Evolutionary conservation across 108 stramenopile species (phyloP).

Genomic region (Nannochloropsis gaditana): DNA sequence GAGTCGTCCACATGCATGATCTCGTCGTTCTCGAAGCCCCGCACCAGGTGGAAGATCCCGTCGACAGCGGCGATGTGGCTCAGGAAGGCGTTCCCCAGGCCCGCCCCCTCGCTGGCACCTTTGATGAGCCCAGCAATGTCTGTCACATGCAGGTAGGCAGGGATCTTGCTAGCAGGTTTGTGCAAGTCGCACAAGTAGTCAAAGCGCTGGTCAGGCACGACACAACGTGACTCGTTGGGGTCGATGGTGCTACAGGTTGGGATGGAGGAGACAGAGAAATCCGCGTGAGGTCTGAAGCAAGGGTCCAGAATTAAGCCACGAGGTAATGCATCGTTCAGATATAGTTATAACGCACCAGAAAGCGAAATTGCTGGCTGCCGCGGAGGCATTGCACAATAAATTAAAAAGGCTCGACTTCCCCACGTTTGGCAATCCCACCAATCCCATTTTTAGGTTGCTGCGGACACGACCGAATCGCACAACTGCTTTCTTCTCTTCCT

Average conservation of each 20-base stretch:
- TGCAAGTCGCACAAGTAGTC: conserved; percentile 79
- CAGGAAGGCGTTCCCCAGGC: conserved; percentile 97
- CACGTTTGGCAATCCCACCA: conserved; percentile 88
- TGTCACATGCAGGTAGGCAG: conserved; percentile 85
- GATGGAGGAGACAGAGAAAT: neutral
- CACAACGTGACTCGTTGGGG: conserved; percentile 88
- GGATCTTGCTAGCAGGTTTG: conserved; percentile 68
- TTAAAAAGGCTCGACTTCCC: conserved; percentile 76
- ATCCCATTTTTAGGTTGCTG: conserved; percentile 59
- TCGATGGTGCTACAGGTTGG: conserved; percentile 49
- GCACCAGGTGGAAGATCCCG: conserved; percentile 91
- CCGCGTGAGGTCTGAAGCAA: neutral
- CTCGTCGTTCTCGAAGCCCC: conserved; percentile 93
- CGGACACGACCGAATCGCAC: conserved; percentile 55
- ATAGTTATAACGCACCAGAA: conserved; percentile 61
- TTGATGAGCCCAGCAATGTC: conserved; percentile 98
- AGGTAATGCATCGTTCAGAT: neutral
- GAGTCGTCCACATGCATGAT: conserved; percentile 97
- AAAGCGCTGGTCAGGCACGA: conserved; percentile 97
- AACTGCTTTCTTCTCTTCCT: conserved; percentile 39
- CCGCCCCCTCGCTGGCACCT: conserved; percentile 96
- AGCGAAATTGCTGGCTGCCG: conserved; percentile 68
- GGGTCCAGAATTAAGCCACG: neutral
- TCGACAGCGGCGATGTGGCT: conserved; percentile 95
- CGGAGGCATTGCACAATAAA: conserved; percentile 52